Evolutionary conservation across 2,329 filamentous ascomycete species (phyloP), one percentile per base, ranked within the genome.

Genomic region (Xylaria sp.): DNA sequence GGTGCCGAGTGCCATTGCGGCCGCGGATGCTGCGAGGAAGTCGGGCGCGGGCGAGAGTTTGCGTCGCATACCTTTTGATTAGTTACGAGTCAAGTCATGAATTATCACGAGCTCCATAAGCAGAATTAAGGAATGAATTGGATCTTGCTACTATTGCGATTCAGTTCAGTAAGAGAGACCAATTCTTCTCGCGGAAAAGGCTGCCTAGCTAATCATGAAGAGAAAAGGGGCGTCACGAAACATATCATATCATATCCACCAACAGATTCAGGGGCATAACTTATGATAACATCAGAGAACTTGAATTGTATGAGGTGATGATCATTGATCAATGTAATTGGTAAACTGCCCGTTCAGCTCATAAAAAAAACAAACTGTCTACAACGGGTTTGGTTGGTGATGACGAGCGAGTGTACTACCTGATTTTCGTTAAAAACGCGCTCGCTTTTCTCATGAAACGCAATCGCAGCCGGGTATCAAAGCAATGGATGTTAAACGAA

Each of bases 1-100:
- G 69, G 94, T 99, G 13, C 95, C 94, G 0, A 96, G 92, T 71
- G 93, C 91, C 56, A 83, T 97, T 59, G 95, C 92, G 34, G 95
- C 94, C 0, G 91, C 91, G 11, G 88, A 92, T 67, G 93, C 96
- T 76, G 88, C 89, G 81, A 88, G 84, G 79, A 97, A 95, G 78
- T 81, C 80, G 57, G 86, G 82, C 13, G 80, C 77, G 47, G 81
- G 75, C 5, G 79, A 85, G 61, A 76, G 78, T 13, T 72, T 95
- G 67, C 83, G 91, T 65, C 83, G 90, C 67, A 87, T 95, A 68
- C 91, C 91, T 0, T 95, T 95, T 74, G 92, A 90, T 74, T 99
- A 74, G 47, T 47, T 16, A 52, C 4, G 13, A 35, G 3, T 4
- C 16, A 9, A 7, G 5, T 23, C 46, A 5, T 13, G 11, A 16